Evolutionary conservation across 768 basidiomycete species (phyloP), one percentile per base, ranked within the genome.

Genomic region (Termitomyces sp.): DNA sequence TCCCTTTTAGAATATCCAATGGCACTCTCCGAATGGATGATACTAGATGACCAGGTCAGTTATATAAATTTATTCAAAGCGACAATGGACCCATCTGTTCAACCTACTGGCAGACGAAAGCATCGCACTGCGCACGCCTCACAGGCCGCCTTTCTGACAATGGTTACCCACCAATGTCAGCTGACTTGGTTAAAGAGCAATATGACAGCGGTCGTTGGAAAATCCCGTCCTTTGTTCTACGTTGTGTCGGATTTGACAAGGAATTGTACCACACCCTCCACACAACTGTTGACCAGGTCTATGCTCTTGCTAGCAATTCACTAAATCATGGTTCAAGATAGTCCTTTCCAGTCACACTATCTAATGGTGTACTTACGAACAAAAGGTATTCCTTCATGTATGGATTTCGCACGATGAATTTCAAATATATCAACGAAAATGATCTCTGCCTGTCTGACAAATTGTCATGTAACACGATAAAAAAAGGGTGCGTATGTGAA

Each of bases 21-120:
- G 71, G 52, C 56, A 6, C 53, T 71, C 17, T 66, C 68, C 10
- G 71, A 71, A 58, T 72, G 69, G 70, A 58, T 66, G 54, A 53
- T 53, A 12, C 63, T 70, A 7, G 67, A 71, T 38, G 68, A 71
- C n/a, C 54, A 66, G 60, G 71, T 69, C 21, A 17, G 60, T 50
- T 28, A n/a, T 44, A 38, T 38, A 17, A 17, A 15, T 38, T 14
- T 37, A 5, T 15, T 38, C 23, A 23, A 5, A 49, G 19, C 1
- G 21, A 35, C 43, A 5, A 45, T 17, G 7, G 43, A 3, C 8
- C 17, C 3, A 40, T 19, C 28, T 42, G n/a, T 23, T 44, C 47
- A 21, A 19, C 33, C 23, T 26, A 23, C 41, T 54, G 8, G 2
- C 42, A 68, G 67, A 61, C 63, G 11, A 67, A 68, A 47, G 5